These are phyloP conservation scores for Monascus ruber DNA, from an alignment of 2,329 filamentous ascomycete species.

Conservation along the genomic window DNA sequence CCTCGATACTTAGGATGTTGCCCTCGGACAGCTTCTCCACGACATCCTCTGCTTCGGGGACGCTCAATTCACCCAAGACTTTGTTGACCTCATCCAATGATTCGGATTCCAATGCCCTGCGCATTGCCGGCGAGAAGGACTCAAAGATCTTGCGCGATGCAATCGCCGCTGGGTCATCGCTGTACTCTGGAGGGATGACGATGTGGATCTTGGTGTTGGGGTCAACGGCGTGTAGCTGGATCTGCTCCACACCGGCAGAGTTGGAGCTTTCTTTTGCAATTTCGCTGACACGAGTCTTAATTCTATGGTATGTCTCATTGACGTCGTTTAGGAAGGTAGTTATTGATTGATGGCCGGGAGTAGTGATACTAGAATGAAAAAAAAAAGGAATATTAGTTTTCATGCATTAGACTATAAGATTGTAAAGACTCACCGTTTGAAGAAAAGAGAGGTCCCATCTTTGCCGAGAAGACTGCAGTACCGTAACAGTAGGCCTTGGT, in stretches of 20 bases:
- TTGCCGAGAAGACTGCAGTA: conserved; percentile 85
- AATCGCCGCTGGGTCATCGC: conserved; percentile 51
- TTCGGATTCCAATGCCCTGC: conserved; percentile 74
- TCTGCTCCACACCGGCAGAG: conserved; percentile 72
- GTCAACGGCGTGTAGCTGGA: conserved; percentile 92
- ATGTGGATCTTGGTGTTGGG: conserved; percentile 88
- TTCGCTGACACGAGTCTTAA: conserved; percentile 64
- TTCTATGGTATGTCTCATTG: conserved; percentile 71
- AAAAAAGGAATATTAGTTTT: background rate
- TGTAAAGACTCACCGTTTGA: conserved; percentile 54
- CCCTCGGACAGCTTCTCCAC: conserved; percentile 72
- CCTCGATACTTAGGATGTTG: conserved; percentile 79
- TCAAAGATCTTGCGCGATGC: conserved; percentile 68
- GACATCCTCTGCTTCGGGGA: conserved; percentile 76
- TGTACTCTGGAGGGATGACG: conserved; percentile 58
- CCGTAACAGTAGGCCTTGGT: conserved; percentile 83
- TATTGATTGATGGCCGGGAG: conserved; percentile 75
- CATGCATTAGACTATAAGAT: conserved; percentile 2
- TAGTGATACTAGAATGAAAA: conserved; percentile 52
- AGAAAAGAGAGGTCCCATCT: conserved; percentile 85
- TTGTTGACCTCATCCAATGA: conserved; percentile 80
- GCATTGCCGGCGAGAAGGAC: conserved; percentile 67
- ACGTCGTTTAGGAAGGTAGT: conserved; percentile 91
- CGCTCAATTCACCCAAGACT: conserved; percentile 76
- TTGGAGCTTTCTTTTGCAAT: conserved; percentile 51